Base-by-base conservation (phyloP, 768 basidiomycete genomes). In the Boletus reticulatus region DNA sequence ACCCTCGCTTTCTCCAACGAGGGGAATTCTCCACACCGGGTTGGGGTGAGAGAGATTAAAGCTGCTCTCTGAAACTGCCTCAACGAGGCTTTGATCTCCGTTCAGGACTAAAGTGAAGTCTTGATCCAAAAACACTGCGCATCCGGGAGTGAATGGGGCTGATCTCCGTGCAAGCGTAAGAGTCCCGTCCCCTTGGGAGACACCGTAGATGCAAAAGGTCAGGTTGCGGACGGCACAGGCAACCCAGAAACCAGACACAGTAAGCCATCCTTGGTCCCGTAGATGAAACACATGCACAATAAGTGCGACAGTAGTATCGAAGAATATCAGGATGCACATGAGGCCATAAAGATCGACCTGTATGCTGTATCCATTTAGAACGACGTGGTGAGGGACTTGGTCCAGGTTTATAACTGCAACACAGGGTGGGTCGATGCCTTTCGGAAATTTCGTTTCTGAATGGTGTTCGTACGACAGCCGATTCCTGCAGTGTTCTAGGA, bases 161-260 rank as follows among this genome's bases (percentile, higher is more conserved):
- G 53, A 37, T 45, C 38, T 32, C 14, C 11, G 53, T 13, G 47
- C 32, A 19, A 61, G 60, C 2, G n/a, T 39, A 10, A 61, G 50
- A 13, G 27, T 39, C 6, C 42, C 42, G 1, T 59, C 55, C n/a
- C 55, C 54, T n/a, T 16, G n/a, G 32, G 36, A 4, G 4, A 43
- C 5, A 29, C n/a, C 19, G 13, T 9, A 22, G 4, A 20, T 7
- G 27, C 14, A 29, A 24, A 43, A 31, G 13, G 3, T 2, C 41
- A 43, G 10, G 41, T 4, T 43, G 41, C 17, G 1, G 17, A 34
- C 2, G 36, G 7, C 11, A 41, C 6, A n/a, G 27, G 4, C 4
- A n/a, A 4, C 2, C 43, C 44, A 31, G 14, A 11, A 34, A 34
- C 27, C 24, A 27, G 14, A 3, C 48, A 20, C 11, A 14, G 13